These are phyloP conservation scores for Fremontodendron californicum DNA, from an alignment of 345 rosid genomes.

Conservation along the genomic window DNA sequence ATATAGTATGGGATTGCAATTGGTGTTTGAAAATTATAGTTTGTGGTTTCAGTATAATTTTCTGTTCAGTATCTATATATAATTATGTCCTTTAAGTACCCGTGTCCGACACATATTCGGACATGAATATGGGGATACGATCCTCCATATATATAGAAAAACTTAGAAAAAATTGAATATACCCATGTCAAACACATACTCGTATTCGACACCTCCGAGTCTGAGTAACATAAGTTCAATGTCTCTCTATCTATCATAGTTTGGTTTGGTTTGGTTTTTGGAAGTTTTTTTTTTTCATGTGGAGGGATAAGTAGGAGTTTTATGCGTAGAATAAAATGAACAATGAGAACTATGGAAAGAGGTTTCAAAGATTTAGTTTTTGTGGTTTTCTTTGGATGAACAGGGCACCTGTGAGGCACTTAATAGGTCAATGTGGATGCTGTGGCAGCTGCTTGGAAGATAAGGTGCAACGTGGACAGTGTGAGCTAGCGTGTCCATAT, in stretches of 20 bases:
- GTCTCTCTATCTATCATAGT: not conserved
- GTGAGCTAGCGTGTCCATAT: constrained; percentile 63
- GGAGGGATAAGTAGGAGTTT: not conserved
- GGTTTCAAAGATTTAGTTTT: not conserved
- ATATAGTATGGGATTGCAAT: not conserved
- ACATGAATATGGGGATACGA: too few relatives aligned
- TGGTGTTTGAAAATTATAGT: not conserved
- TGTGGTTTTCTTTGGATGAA: constrained; percentile 15
- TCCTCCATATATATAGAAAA: too few relatives aligned
- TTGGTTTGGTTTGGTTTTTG: not conserved
- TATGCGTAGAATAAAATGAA: not conserved
- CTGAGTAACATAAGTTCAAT: not conserved
- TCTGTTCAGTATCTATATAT: not conserved
- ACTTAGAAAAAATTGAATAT: too few relatives aligned
- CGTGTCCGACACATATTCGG: too few relatives aligned
- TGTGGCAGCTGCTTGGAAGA: constrained; percentile 69
- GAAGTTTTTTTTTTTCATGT: not conserved
- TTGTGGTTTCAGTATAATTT: not conserved
- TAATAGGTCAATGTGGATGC: constrained; percentile 71
- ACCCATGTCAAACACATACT: too few relatives aligned
- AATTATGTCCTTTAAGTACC: too few relatives aligned
- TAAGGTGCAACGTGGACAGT: constrained; percentile 61
- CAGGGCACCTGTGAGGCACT: constrained; percentile 87
- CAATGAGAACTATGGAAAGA: not conserved
- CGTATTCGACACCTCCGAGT: too few relatives aligned